A percentile compares a stretch with the other conserved stretches of the same genome.
phyloP scores from a whole-genome alignment of 345 rosid species.

The Laguncularia racemosa region DNA sequence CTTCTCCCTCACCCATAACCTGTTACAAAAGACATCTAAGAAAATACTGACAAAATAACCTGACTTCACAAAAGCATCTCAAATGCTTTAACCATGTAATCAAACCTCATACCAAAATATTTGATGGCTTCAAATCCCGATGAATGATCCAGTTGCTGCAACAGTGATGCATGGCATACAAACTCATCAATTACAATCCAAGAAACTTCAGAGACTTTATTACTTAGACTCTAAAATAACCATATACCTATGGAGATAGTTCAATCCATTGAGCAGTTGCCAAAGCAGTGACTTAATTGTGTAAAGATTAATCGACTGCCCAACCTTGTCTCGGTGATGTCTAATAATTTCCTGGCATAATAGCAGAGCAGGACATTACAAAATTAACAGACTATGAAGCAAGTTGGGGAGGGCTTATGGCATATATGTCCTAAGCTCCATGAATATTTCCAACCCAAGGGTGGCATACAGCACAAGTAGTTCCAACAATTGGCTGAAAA shows the following conservation, averaged over 20 bases:
- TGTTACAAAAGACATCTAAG: background rate
- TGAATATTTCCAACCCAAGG: too few species aligned
- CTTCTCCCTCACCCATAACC: constrained; percentile 97
- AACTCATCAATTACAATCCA: background rate
- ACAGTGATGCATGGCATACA: constrained; percentile 1
- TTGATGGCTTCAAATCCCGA: constrained; percentile 96
- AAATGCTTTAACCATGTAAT: too few species aligned
- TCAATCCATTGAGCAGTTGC: constrained; percentile 98
- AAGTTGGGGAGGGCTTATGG: too few species aligned
- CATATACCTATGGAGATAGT: constrained; percentile 62
- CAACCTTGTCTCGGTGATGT: constrained; percentile 84
- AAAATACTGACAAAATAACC: background rate
- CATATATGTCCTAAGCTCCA: too few species aligned
- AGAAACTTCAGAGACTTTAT: background rate
- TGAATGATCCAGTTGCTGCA: constrained; percentile 93
- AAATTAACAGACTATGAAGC: too few species aligned
- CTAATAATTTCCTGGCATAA: constrained; percentile 55
- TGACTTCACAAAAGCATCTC: too few species aligned
- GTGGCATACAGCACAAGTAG: too few species aligned
- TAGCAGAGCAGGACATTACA: background rate
- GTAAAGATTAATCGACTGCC: constrained; percentile 56
- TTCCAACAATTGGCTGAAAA: too few species aligned
- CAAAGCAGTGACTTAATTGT: constrained; percentile 92
- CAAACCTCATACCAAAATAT: constrained; percentile 58
- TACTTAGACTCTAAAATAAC: background rate